Conservation (phyloP, 148 eudicot species). For the Polygonum maritimum region DNA sequence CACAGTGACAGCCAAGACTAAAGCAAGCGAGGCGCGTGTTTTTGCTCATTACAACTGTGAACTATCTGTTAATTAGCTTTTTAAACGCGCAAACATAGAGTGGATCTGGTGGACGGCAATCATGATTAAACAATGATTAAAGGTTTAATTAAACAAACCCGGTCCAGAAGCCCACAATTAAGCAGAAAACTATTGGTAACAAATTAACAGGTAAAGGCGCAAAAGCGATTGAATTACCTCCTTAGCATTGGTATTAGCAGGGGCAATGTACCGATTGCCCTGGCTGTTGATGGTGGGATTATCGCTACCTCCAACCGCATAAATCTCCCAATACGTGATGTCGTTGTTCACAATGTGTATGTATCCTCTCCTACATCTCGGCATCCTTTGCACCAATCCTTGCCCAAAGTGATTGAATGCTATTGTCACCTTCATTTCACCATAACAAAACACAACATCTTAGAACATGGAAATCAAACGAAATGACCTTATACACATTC, state of each 20-base stretch:
- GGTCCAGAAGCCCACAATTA: not conserved
- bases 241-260: slow-evolving; percentile 22
- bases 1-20: not conserved
- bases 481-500: not conserved
- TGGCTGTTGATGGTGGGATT: slow-evolving; percentile 54
- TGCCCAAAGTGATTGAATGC: slow-evolving; percentile 48
- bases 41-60: not conserved
- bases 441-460: not conserved
- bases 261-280: slow-evolving; percentile 52
- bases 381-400: slow-evolving; percentile 53
- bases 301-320: slow-evolving; percentile 54
- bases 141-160: not conserved
- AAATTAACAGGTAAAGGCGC: not conserved
- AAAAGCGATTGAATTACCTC: slow-evolving; percentile 24
- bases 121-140: slow-evolving; percentile 4
- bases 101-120: not conserved
- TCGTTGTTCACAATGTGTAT: slow-evolving; percentile 49
- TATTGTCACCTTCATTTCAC: slow-evolving; percentile 21
- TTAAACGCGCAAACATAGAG: not conserved
- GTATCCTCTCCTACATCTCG: slow-evolving; percentile 47
- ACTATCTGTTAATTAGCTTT: not conserved
- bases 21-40: not conserved
- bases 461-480: not conserved
- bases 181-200: not conserved
- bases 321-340: slow-evolving; percentile 40